Conservation (phyloP, 2,329 filamentous ascomycete genomes). For the Chlorencoelia australis region DNA sequence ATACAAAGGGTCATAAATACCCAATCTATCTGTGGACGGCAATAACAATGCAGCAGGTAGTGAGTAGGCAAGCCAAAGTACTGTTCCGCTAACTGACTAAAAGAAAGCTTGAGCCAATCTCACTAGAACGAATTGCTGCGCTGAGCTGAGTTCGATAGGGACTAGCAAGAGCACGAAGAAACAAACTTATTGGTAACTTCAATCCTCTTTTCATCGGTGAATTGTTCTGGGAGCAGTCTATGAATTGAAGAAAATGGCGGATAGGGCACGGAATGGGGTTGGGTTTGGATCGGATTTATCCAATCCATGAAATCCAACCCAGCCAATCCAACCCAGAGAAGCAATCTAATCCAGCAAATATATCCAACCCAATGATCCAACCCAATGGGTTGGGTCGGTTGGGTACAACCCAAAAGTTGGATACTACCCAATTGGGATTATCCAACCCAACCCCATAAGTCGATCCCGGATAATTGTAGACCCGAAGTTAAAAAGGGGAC, state of each 20-base stretch:
- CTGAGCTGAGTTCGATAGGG: background rate
- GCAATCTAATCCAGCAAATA: no score
- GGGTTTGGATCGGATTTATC: no score
- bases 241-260: conserved; percentile 4
- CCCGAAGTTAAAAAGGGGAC: no score
- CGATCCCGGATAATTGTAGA: no score
- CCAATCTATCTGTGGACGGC: background rate
- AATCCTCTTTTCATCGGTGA: conserved; percentile 9
- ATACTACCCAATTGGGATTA: no score
- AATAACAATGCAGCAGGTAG: background rate
- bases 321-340: no score
- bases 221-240: conserved; percentile 7
- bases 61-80: background rate
- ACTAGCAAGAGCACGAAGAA: background rate
- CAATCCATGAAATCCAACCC: no score
- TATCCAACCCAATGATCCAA: no score
- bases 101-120: background rate
- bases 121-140: background rate
- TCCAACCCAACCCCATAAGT: no score
- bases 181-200: conserved; percentile 7
- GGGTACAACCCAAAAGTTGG: no score
- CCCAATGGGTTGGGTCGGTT: no score
- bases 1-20: conserved; percentile 4
- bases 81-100: background rate
- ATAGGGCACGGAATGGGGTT: no score